Conservation (phyloP, 176 grass and related monocot species). For the Oryza nivara region DNA sequence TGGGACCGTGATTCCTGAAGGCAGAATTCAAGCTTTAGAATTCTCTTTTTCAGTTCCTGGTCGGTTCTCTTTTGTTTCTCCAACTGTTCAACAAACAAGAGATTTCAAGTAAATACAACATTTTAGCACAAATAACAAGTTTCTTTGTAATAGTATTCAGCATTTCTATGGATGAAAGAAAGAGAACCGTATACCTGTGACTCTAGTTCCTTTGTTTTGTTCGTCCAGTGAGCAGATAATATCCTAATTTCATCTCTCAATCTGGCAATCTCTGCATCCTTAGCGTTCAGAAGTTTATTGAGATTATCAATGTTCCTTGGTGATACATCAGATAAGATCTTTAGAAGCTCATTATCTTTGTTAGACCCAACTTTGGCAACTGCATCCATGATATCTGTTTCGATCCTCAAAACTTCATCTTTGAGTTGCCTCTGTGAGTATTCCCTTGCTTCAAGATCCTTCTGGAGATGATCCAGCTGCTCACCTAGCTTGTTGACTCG, state of each 20-base stretch:
- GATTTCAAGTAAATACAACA: conserved; percentile 3
- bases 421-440: conserved; percentile 75
- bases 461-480: conserved; percentile 72
- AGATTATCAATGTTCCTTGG: conserved; percentile 87
- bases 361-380: conserved; percentile 63
- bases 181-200: conserved; percentile 53
- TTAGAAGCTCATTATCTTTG: conserved; percentile 72
- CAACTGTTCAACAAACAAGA: conserved; percentile 53
- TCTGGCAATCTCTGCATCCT: conserved; percentile 74
- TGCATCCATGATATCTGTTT: conserved; percentile 67
- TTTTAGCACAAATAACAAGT: background rate
- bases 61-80: conserved; percentile 79
- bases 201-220: conserved; percentile 85
- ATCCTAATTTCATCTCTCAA: conserved; percentile 93
- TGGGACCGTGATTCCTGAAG: conserved; percentile 92
- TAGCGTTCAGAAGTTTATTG: conserved; percentile 67
- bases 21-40: conserved; percentile 97
- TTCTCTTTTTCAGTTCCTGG: conserved; percentile 87
- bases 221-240: conserved; percentile 81
- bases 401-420: conserved; percentile 72
- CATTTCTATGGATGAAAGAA: conserved; percentile 17
- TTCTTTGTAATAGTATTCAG: background rate
- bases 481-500: conserved; percentile 77
- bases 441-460: conserved; percentile 68
- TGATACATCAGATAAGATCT: conserved; percentile 73